Evolutionary conservation across 441 rosid species (phyloP).

Genomic region (Syzygium syzygioides): DNA sequence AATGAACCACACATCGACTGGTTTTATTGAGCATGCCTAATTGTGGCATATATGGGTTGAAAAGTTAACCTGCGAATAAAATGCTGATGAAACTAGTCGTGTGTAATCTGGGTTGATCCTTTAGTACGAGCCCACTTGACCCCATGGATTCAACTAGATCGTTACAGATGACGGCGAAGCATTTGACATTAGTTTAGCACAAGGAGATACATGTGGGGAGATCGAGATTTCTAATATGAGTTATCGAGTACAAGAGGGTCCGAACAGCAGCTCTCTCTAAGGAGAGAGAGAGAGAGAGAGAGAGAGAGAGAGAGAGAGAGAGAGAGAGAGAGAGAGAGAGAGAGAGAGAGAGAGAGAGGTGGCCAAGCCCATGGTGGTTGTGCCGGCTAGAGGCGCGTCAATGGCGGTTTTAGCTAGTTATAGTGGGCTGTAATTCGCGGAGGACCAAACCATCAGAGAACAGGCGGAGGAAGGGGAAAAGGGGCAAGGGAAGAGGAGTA

Average conservation of each 20-base stretch:
- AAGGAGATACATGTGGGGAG: background rate
- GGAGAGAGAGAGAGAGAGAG: background rate
- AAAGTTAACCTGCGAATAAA: background rate
- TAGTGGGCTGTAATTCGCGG: background rate
- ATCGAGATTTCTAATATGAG: background rate
- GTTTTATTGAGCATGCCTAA: background rate
- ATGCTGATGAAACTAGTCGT: no score
- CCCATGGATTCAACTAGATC: background rate
- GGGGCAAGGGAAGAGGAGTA: background rate
- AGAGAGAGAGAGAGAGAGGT: fast-evolving
- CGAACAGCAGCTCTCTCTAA: background rate
- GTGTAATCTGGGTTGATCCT: background rate
- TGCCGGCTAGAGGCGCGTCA: background rate
- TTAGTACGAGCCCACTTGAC: background rate
- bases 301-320: background rate
- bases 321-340: background rate
- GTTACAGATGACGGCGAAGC: background rate
- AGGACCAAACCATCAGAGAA: background rate
- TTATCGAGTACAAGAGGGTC: background rate
- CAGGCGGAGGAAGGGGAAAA: background rate
- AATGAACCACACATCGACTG: background rate
- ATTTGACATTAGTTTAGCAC: background rate
- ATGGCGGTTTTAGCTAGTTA: background rate
- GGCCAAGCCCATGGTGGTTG: background rate
- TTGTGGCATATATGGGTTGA: background rate